phyloP scores from a whole-genome alignment of 2,329 filamentous ascomycete genomes.

The Tolypocladium inflatum region DNA sequence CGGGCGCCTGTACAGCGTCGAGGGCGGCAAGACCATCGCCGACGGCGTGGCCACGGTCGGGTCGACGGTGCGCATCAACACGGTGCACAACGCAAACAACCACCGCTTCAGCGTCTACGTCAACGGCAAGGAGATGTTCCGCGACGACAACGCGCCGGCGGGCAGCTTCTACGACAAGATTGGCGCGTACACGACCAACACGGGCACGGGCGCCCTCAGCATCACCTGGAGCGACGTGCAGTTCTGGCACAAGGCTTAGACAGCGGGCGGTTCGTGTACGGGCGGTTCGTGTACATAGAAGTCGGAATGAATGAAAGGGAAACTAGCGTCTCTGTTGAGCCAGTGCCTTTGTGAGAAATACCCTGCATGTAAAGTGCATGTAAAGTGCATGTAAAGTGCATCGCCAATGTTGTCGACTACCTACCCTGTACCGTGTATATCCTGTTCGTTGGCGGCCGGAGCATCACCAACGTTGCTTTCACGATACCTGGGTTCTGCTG shows the following conservation, averaged over 20 bases:
- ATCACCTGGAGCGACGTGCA: slow-evolving; percentile 11
- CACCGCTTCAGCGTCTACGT: slow-evolving; percentile 13
- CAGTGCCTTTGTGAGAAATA: no score
- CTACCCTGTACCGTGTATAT: no score
- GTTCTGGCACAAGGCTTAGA: slow-evolving; percentile 7
- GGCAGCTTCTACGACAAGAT: slow-evolving; percentile 16
- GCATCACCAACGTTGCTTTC: no score
- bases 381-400: no score
- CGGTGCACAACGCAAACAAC: slow-evolving; percentile 11
- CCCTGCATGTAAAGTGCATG: no score
- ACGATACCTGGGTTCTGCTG: no score
- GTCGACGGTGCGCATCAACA: slow-evolving; percentile 12
- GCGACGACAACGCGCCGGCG: slow-evolving; percentile 9
- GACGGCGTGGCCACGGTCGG: slow-evolving; percentile 9
- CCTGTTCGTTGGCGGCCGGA: no score
- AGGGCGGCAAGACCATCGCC: slow-evolving; percentile 11
- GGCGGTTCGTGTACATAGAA: neutral
- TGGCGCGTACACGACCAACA: slow-evolving; percentile 14
- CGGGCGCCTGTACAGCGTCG: slow-evolving; percentile 11
- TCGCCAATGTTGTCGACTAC: no score
- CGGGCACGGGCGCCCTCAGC: slow-evolving; percentile 8
- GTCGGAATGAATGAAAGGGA: no score
- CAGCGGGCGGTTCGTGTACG: no score
- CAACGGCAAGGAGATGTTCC: slow-evolving; percentile 11
- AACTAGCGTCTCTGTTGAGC: no score